phyloP scores from a whole-genome alignment of 1,139 yeast genomes.

The Protomyces inundatus region DNA sequence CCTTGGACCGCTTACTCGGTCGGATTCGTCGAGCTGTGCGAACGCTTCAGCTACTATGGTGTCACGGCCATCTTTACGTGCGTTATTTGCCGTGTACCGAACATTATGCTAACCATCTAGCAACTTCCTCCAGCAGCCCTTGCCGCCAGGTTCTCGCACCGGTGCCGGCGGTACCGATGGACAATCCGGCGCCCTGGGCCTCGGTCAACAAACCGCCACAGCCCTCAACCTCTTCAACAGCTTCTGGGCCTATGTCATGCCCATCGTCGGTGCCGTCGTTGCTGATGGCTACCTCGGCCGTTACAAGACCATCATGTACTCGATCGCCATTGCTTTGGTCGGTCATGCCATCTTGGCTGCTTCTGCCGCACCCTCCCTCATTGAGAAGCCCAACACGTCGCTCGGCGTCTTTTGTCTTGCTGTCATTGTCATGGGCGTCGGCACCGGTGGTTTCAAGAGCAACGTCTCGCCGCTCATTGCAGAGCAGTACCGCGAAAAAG shows the following conservation, averaged over 20 bases:
- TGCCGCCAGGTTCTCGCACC: constrained; percentile 24
- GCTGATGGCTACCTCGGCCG: constrained; percentile 74
- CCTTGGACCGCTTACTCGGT: constrained; percentile 62
- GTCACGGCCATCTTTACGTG: constrained; percentile 54
- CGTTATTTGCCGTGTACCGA: constrained; percentile 36
- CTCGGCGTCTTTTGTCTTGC: constrained; percentile 53
- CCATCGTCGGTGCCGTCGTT: constrained; percentile 68
- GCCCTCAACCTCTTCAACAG: constrained; percentile 75
- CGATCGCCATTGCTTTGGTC: constrained; percentile 54
- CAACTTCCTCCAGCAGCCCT: constrained; percentile 60
- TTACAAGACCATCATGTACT: constrained; percentile 60
- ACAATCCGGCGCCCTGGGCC: constrained; percentile 53
- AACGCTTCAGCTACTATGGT: constrained; percentile 78
- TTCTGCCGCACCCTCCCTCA: constrained; percentile 64
- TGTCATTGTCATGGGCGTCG: constrained; percentile 65
- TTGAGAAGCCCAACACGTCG: constrained; percentile 45
- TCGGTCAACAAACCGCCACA: constrained; percentile 63
- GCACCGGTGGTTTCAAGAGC: constrained; percentile 78
- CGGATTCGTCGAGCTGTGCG: constrained; percentile 73
- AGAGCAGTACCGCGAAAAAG: constrained; percentile 61
- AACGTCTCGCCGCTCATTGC: constrained; percentile 75
- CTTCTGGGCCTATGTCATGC: constrained; percentile 79
- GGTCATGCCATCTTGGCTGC: constrained; percentile 61
- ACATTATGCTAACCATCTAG: constrained; percentile 54
- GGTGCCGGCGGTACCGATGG: constrained; percentile 26